Base-by-base conservation (phyloP, 202 grass and related monocot species). In the Panicum hallii region DNA sequence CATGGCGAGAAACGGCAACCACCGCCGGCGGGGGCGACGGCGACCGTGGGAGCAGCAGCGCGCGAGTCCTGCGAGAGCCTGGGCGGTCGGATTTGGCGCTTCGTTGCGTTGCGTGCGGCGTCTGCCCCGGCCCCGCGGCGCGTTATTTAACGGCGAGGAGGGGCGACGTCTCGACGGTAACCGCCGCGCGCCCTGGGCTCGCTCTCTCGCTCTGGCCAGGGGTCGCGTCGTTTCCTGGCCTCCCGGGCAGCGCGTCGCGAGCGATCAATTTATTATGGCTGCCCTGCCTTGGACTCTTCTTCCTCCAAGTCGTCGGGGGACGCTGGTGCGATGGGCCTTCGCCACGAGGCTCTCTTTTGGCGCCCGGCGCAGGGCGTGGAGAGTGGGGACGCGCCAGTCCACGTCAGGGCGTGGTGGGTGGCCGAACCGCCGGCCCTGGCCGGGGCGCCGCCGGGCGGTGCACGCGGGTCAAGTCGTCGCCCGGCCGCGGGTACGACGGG, bases 401-500 rank as follows among this genome's bases (percentile, higher is more conserved):
- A 23, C 61, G 45, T 40, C 6, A 6, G 14, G 22, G 42, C 15
- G 5, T 50, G 17, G 65, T 2, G 11, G 11, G 36, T 52, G n/a
- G 3, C 56, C 6, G 22, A 26, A 22, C n/a, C 22, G 11, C 47
- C 47, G 11, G 57, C 36, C 36, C 4, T 38, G 36, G 36, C 36
- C 36, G 1, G 36, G 36, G 36, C 36, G 23, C 23, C 17, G 38
- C 23, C 17, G 38, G 19, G 9, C 30, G 62, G 32, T 16, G 40
- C 50, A 0, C 11, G 20, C 15, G 45, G 26, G 60, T 66, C 60
- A 79, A 54, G 63, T 56, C 78, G 34, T 69, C 48, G 63, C 48
- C 64, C 32, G 36, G 20, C 60, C 60, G 65, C 50, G 50, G n/a
- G 30, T 9, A 67, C 45, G 63, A 80, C 77, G 45, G 22, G 77